Percentiles rank a stretch among this genome's conserved stretches.
phyloP scores from a whole-genome alignment of 1,139 yeast species.

The Arxiozyma bovina region DNA sequence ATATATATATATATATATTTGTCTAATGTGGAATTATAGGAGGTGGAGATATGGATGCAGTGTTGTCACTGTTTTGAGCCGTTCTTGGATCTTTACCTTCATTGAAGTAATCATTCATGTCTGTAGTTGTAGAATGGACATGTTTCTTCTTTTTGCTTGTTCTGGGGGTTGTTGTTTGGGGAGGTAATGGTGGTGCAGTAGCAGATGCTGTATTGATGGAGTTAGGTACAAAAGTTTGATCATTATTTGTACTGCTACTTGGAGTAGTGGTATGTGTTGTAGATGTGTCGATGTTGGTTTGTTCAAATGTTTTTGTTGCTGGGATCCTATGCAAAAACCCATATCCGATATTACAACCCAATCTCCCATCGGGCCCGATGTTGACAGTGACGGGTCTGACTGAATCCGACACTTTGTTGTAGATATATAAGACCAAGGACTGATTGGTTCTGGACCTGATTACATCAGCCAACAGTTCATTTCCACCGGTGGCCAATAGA shows the following conservation, averaged over 20 bases:
- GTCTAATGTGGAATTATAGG: slow-evolving; percentile 21
- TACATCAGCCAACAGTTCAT: slow-evolving; percentile 63
- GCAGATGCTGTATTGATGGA: slow-evolving; percentile 5
- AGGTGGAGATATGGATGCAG: slow-evolving; percentile 24
- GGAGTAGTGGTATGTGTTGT: not conserved
- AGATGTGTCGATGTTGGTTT: not conserved
- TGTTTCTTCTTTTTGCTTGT: slow-evolving; percentile 22
- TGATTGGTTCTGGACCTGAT: slow-evolving; percentile 53
- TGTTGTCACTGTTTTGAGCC: slow-evolving; percentile 13
- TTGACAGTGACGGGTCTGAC: slow-evolving; percentile 79
- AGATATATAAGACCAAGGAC: slow-evolving; percentile 55
- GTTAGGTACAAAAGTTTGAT: not conserved
- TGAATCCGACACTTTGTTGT: slow-evolving; percentile 78
- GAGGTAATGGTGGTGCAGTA: slow-evolving; percentile 6
- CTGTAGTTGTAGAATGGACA: slow-evolving; percentile 13
- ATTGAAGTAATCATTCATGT: slow-evolving; percentile 32
- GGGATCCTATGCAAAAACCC: slow-evolving; percentile 84
- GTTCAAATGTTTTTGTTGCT: slow-evolving; percentile 9
- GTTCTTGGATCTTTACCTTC: slow-evolving; percentile 32
- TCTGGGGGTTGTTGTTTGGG: slow-evolving; percentile 17
- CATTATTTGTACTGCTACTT: too few relatives aligned
- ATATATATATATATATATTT: not conserved
- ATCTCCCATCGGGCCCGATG: slow-evolving; percentile 66
- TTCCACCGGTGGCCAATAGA: slow-evolving; percentile 76
- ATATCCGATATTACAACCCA: slow-evolving; percentile 94